phyloP scores from a whole-genome alignment of 2,329 filamentous ascomycete genomes.

The Lachnellula hyalina region DNA sequence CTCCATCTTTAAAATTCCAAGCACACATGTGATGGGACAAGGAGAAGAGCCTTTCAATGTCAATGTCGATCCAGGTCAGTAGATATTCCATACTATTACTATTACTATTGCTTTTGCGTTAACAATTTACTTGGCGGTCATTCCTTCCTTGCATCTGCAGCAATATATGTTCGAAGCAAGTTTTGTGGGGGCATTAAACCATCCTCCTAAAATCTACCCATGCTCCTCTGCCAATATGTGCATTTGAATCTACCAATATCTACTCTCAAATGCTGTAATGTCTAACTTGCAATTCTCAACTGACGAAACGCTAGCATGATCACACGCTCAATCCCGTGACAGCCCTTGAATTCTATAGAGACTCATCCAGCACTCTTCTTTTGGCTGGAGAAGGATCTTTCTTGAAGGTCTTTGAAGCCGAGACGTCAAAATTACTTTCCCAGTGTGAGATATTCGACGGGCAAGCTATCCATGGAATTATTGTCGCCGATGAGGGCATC shows the following conservation, averaged over 20 bases:
- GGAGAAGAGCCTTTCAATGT: conserved; percentile 1
- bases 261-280: neutral
- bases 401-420: conserved; percentile 45
- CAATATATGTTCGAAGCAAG: neutral
- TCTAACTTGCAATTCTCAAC: neutral
- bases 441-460: conserved; percentile 52
- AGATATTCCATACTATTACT: neutral
- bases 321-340: conserved; percentile 47
- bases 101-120: neutral
- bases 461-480: conserved; percentile 72
- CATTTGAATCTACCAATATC: neutral
- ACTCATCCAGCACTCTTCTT: conserved; percentile 36
- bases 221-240: neutral
- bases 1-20: conserved; percentile 59
- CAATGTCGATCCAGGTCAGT: conserved; percentile 23
- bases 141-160: too few relatives aligned
- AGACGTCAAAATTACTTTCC: conserved; percentile 34
- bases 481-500: conserved; percentile 32
- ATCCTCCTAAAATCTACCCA: too few relatives aligned
- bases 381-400: conserved; percentile 57
- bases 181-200: neutral
- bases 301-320: conserved; percentile 24
- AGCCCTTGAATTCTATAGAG: conserved; percentile 48
- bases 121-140: too few relatives aligned
- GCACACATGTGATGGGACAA: neutral